Conservation (phyloP, 2,329 filamentous ascomycete genomes). For the Trichophyton benhamiae region DNA sequence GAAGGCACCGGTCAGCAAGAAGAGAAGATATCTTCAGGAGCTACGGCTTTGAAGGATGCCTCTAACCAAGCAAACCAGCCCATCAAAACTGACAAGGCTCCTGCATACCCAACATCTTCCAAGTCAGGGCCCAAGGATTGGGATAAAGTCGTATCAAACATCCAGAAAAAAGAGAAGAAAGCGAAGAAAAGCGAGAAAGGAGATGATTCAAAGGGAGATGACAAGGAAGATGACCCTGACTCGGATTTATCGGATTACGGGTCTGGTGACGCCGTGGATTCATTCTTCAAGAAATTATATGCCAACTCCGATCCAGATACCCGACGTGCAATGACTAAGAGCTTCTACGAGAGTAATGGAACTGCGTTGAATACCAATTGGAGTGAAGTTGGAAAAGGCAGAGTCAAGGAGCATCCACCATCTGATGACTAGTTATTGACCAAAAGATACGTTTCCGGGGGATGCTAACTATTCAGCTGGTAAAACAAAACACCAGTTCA, state of each 20-base stretch:
- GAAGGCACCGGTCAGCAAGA: conserved; percentile 29
- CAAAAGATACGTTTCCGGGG: neutral
- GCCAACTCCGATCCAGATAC: conserved; percentile 64
- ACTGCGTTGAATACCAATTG: conserved; percentile 88
- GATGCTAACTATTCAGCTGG: neutral
- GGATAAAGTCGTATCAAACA: conserved; percentile 58
- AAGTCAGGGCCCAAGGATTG: conserved; percentile 76
- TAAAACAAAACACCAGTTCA: neutral
- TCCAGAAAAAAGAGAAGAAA: conserved; percentile 27
- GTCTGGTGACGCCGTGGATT: conserved; percentile 53
- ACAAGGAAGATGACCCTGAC: conserved; percentile 37
- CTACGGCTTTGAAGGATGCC: conserved; percentile 11
- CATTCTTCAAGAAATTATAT: conserved; percentile 87
- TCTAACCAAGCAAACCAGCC: conserved; percentile 10
- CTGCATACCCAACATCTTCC: conserved; percentile 76
- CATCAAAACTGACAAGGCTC: conserved; percentile 28
- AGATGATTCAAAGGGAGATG: conserved; percentile 27
- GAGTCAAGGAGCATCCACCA: conserved; percentile 42
- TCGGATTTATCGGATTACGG: conserved; percentile 40
- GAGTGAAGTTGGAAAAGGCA: conserved; percentile 61
- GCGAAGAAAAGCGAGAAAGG: conserved; percentile 16
- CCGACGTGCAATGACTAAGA: conserved; percentile 93
- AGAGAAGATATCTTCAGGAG: conserved; percentile 13
- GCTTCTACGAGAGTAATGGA: conserved; percentile 84
- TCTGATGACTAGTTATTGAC: conserved; percentile 8